A percentile compares a stretch with the other conserved stretches of the same genome.
These are phyloP conservation scores for Boeremia exigua DNA, from an alignment of 2,329 filamentous ascomycete species.

Conservation along the genomic window DNA sequence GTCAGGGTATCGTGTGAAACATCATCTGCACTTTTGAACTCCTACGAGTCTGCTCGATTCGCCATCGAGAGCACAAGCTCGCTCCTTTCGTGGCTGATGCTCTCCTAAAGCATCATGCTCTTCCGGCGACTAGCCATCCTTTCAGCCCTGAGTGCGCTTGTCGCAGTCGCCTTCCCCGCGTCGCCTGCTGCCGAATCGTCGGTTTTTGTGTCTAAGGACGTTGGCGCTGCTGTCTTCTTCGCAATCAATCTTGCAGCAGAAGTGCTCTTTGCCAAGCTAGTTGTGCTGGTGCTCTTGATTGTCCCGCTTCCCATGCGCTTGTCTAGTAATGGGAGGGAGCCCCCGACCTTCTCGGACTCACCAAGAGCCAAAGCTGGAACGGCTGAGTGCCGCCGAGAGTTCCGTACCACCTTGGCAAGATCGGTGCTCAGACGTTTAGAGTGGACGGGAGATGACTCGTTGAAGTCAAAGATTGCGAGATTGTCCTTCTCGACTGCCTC, in stretches of 20 bases:
- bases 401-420: slow-evolving; percentile 37
- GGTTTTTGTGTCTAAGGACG: slow-evolving; percentile 9
- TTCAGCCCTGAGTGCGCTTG: slow-evolving; percentile 39
- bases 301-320: slow-evolving; percentile 36
- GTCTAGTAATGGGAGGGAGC: slow-evolving; percentile 30
- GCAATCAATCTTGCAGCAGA: slow-evolving; percentile 18
- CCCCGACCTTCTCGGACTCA: slow-evolving; percentile 24
- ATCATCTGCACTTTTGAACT: neutral
- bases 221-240: slow-evolving; percentile 15
- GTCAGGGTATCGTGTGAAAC: slow-evolving; percentile 11
- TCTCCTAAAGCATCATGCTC: slow-evolving; percentile 51
- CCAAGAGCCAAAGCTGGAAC: slow-evolving; percentile 25
- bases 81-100: neutral
- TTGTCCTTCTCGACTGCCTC: slow-evolving; percentile 27
- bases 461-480: slow-evolving; percentile 49
- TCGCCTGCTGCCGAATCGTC: slow-evolving; percentile 8
- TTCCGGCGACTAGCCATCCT: slow-evolving; percentile 49
- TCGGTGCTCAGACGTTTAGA: slow-evolving; percentile 30
- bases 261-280: slow-evolving; percentile 26
- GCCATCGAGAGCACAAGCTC: neutral
- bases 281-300: slow-evolving; percentile 22
- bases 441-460: slow-evolving; percentile 40
- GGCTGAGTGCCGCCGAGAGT: slow-evolving; percentile 43
- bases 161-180: slow-evolving; percentile 18
- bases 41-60: neutral